phyloP scores from a whole-genome alignment of 140 eudicot genomes.

The Anethum foeniculum region DNA sequence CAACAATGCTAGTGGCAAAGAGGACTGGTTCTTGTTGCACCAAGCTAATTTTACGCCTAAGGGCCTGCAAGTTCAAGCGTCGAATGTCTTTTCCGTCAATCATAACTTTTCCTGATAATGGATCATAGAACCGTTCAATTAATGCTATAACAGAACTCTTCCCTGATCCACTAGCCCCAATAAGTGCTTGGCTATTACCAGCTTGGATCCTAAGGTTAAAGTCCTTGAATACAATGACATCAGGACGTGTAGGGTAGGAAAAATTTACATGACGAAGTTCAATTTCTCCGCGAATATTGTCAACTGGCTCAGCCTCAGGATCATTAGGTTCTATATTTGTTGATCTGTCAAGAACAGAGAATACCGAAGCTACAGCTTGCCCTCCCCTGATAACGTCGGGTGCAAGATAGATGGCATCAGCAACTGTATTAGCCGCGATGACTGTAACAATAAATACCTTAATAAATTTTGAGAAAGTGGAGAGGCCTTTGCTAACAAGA shows the following conservation, averaged over 20 bases:
- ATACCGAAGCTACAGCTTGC: constrained; percentile 77
- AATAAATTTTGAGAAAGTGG: constrained; percentile 80
- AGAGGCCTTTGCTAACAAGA: constrained; percentile 59
- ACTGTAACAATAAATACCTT: constrained; percentile 77
- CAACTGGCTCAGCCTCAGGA: constrained; percentile 49
- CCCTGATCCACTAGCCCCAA: constrained; percentile 95
- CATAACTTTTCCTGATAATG: constrained; percentile 67
- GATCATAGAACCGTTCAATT: constrained; percentile 85
- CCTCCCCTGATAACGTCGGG: constrained; percentile 84
- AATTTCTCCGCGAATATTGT: constrained; percentile 62
- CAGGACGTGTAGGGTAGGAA: constrained; percentile 80
- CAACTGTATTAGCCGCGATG: constrained; percentile 69
- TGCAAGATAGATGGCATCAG: constrained; percentile 79
- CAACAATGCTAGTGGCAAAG: constrained; percentile 78
- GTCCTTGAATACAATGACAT: constrained; percentile 60
- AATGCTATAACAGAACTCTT: constrained; percentile 76
- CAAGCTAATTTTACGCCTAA: constrained; percentile 60
- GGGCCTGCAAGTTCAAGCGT: constrained; percentile 54
- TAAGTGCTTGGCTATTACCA: constrained; percentile 85
- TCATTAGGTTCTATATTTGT: constrained; percentile 79
- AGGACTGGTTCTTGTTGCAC: constrained; percentile 95
- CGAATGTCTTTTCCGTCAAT: constrained; percentile 81
- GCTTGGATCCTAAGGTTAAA: constrained; percentile 74
- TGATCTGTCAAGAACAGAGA: constrained; percentile 62
- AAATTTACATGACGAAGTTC: constrained; percentile 81